phyloP scores from a whole-genome alignment of 164 flowering plant species.

The Vitis vinifera region DNA sequence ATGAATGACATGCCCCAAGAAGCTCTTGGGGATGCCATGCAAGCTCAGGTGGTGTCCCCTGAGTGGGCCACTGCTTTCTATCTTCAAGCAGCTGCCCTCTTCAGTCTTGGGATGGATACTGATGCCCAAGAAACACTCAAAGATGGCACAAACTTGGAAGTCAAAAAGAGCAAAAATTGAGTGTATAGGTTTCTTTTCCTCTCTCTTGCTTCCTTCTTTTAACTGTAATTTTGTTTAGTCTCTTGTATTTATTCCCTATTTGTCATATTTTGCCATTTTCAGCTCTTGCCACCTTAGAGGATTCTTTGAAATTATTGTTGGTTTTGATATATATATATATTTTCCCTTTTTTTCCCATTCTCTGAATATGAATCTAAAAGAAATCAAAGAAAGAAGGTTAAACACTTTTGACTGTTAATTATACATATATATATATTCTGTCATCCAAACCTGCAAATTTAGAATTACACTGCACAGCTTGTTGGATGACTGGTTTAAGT shows the following conservation, averaged over 20 bases:
- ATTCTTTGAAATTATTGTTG: conserved; percentile 10
- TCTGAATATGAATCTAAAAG: not conserved
- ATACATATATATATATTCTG: no score
- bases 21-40: conserved; percentile 90
- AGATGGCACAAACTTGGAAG: conserved; percentile 74
- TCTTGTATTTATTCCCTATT: conserved; percentile 13
- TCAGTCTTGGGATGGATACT: conserved; percentile 81
- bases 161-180: conserved; percentile 59
- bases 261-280: not conserved
- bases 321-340: not conserved
- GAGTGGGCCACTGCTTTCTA: conserved; percentile 88
- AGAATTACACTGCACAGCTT: no score
- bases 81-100: conserved; percentile 81
- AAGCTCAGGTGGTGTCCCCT: conserved; percentile 77
- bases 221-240: not conserved
- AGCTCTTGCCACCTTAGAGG: not conserved
- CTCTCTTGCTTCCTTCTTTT: not conserved
- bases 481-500: no score
- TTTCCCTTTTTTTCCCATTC: not conserved
- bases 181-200: conserved; percentile 39
- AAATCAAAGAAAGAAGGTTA: no score
- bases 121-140: conserved; percentile 79
- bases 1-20: conserved; percentile 80
- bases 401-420: no score
- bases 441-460: no score